Percentiles rank a stretch among this genome's conserved stretches.
Conservation (phyloP, 306 rosid genomes). For the Cicer judaicum region DNA sequence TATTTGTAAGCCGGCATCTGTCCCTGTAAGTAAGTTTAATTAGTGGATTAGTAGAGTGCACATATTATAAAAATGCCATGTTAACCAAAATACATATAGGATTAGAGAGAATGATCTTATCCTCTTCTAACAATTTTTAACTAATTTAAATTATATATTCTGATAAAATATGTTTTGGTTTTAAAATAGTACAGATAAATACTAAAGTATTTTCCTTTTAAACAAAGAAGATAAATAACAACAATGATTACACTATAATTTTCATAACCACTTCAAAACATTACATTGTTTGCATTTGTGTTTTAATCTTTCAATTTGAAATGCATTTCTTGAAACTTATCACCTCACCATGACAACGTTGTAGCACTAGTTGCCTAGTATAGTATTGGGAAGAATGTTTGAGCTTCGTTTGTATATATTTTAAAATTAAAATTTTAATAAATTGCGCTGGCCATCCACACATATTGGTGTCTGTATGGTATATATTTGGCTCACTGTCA, state of each 20-base stretch:
- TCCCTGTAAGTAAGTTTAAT: conserved; percentile 70
- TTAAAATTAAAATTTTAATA: too few relatives aligned
- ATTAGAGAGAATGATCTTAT: conserved; percentile 17
- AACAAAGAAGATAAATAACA: neutral
- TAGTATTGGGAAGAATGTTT: neutral
- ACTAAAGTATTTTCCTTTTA: neutral
- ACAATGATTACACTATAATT: neutral
- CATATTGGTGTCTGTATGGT: too few relatives aligned
- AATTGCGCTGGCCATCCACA: too few relatives aligned
- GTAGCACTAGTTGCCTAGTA: neutral
- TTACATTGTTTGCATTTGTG: neutral
- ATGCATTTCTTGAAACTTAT: neutral
- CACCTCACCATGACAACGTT: neutral
- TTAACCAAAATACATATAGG: conserved; percentile 4
- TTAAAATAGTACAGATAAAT: neutral
- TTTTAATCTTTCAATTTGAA: neutral
- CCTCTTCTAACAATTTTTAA: neutral
- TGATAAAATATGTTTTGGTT: neutral
- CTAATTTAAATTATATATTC: neutral
- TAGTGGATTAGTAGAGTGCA: conserved; percentile 33
- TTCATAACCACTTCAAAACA: neutral
- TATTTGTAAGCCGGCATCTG: conserved; percentile 85
- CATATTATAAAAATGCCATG: conserved; percentile 8
- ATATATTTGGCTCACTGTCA: neutral
- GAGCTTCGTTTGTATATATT: too few relatives aligned